These are phyloP conservation scores for Neostapfia colusana DNA, from an alignment of 176 grass and related monocot species.

Conservation along the genomic window DNA sequence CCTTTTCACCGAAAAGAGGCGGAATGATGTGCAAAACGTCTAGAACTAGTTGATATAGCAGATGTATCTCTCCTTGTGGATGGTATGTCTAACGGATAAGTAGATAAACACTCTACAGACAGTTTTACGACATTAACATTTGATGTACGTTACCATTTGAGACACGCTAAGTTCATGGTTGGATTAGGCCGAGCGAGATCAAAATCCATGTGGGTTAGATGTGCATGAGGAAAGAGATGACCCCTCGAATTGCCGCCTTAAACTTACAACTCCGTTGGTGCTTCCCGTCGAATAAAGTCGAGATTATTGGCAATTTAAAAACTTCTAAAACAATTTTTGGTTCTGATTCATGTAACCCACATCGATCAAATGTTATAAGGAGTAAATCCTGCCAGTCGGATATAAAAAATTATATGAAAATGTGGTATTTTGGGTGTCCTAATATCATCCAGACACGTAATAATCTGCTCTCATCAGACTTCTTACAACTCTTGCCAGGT, in stretches of 20 bases:
- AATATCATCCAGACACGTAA: not conserved
- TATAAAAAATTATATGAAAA: not conserved
- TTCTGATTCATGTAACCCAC: not conserved
- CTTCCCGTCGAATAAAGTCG: too few species aligned
- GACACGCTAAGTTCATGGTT: too few species aligned
- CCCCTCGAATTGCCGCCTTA: too few species aligned
- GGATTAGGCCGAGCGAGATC: too few species aligned
- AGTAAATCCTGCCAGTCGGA: not conserved
- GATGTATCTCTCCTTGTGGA: not conserved
- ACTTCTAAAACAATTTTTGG: too few species aligned
- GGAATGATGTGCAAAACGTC: not conserved
- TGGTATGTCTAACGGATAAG: not conserved
- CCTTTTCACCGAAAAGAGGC: not conserved
- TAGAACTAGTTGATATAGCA: not conserved
- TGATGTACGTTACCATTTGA: not conserved
- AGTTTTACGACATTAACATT: not conserved
- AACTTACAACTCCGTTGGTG: too few species aligned
- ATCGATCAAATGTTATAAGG: not conserved
- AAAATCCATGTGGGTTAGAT: too few species aligned
- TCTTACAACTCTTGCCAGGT: constrained; percentile 10
- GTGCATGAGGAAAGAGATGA: too few species aligned
- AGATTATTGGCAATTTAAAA: too few species aligned
- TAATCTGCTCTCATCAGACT: not conserved
- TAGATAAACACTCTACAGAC: not conserved
- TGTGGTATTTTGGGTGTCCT: not conserved